phyloP scores from a whole-genome alignment of 2,329 filamentous ascomycete species.

The Diplocarpon mali region DNA sequence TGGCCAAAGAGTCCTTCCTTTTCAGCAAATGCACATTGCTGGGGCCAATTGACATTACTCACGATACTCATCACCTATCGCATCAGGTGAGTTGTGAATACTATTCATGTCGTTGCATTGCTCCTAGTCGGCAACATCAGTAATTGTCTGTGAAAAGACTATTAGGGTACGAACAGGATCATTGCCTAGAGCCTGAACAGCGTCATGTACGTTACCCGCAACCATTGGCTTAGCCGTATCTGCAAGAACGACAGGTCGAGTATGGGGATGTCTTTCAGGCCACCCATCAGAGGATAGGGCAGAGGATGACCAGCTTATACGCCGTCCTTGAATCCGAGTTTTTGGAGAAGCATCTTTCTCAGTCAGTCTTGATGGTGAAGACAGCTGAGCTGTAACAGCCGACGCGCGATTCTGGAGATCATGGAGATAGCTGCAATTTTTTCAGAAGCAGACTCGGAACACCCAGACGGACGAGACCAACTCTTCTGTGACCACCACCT shows the following conservation, averaged over 20 bases:
- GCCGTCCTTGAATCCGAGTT: not conserved
- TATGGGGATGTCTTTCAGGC: too few species aligned
- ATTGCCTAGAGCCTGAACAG: too few species aligned
- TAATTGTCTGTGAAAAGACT: too few species aligned
- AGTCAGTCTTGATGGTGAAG: not conserved
- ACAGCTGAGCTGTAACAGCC: not conserved
- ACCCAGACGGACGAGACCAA: not conserved
- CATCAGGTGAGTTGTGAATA: slow-evolving; percentile 1
- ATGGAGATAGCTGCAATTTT: slow-evolving; percentile 1
- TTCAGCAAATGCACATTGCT: not conserved
- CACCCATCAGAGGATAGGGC: too few species aligned
- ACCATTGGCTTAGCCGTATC: too few species aligned
- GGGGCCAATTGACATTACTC: not conserved
- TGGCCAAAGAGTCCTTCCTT: not conserved
- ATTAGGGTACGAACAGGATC: too few species aligned
- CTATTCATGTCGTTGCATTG: not conserved
- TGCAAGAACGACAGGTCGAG: too few species aligned
- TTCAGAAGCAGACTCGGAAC: not conserved
- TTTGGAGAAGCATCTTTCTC: too few species aligned
- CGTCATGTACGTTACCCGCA: too few species aligned
- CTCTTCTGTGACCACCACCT: slow-evolving; percentile 2
- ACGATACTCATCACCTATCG: slow-evolving; percentile 2
- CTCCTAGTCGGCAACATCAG: not conserved
- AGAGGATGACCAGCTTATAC: not conserved
- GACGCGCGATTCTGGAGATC: not conserved